Percentiles rank a stretch among this genome's conserved stretches.
Conservation (phyloP, 371 early-diverging fungal species). For the Haplosporangium sp. region DNA sequence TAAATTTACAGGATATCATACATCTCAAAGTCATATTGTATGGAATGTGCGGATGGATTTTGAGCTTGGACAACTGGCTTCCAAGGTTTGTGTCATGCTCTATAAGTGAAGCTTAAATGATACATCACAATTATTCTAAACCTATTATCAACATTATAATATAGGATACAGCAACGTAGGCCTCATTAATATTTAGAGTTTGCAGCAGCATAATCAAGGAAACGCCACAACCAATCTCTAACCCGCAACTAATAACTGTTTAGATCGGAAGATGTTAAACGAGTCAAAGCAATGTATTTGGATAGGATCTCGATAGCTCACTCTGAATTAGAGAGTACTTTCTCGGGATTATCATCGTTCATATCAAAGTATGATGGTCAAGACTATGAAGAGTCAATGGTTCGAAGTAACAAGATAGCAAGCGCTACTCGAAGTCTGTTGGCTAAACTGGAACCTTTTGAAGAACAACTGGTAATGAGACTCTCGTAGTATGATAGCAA, state of each 20-base stretch:
- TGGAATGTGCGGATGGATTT: constrained; percentile 44
- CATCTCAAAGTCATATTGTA: constrained; percentile 34
- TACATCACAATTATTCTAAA: neutral
- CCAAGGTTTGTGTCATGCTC: constrained; percentile 7
- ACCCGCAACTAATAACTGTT: neutral
- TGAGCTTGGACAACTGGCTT: constrained; percentile 19
- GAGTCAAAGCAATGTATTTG: constrained; percentile 28
- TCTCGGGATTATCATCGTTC: constrained; percentile 36
- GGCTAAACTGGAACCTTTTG: constrained; percentile 15
- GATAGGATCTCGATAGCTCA: constrained; percentile 40
- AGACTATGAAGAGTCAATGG: constrained; percentile 38
- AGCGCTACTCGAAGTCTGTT: constrained; percentile 17
- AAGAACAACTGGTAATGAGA: constrained; percentile 29
- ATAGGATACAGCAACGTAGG: constrained; percentile 17
- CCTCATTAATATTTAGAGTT: neutral
- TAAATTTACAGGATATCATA: constrained; percentile 26
- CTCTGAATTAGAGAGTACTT: constrained; percentile 26
- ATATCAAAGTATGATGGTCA: constrained; percentile 19
- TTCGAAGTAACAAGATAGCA: constrained; percentile 15
- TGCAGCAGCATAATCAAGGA: too few species aligned
- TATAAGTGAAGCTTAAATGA: too few species aligned
- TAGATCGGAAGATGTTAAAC: constrained; percentile 32
- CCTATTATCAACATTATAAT: neutral
- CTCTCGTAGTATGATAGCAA: too few species aligned
- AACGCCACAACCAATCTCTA: neutral